Conservation (phyloP, 2,329 filamentous ascomycete genomes). For the Helotiales sp. region DNA sequence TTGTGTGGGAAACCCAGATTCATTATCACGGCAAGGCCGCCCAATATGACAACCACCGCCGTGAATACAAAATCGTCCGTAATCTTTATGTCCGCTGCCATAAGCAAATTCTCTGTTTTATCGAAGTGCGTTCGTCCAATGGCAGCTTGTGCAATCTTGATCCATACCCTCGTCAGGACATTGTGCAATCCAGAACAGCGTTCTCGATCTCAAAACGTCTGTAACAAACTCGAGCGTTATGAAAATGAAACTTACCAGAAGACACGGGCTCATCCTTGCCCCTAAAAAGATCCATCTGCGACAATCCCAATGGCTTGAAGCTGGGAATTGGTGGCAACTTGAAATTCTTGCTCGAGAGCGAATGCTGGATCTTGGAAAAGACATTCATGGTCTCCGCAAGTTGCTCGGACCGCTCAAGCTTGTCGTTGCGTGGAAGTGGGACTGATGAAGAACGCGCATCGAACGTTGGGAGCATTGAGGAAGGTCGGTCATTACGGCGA, state of each 20-base stretch:
- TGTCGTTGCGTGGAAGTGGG: neutral
- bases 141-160: no score
- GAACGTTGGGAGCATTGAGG: neutral
- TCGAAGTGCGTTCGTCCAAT: no score
- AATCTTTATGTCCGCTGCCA: neutral
- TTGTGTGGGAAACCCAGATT: no score
- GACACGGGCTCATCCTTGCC: neutral
- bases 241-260: neutral
- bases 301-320: constrained; percentile 10
- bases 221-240: no score
- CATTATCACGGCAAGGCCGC: no score
- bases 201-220: no score
- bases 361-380: constrained; percentile 3
- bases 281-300: neutral
- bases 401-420: neutral
- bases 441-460: no score
- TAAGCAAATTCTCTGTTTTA: neutral
- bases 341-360: constrained; percentile 8
- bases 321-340: constrained; percentile 5
- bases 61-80: no score
- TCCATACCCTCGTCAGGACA: no score
- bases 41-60: no score
- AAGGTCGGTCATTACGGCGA: neutral
- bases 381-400: constrained; percentile 11
- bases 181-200: no score